phyloP scores from a whole-genome alignment of 2,329 filamentous ascomycete species.

The Ceratocystis eucalypticola region DNA sequence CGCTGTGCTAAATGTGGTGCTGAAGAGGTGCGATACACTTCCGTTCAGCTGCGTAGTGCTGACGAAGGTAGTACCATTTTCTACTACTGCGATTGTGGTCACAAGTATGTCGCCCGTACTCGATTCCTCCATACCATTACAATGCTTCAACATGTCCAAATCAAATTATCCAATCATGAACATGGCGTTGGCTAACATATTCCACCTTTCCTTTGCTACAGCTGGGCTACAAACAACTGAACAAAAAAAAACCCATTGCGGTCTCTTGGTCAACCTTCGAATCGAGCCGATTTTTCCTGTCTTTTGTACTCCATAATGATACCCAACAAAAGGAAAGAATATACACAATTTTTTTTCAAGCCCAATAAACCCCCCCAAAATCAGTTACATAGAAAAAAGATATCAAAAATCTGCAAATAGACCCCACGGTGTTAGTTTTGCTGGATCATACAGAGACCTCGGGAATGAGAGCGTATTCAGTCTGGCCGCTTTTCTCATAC shows the following conservation, averaged over 20 bases:
- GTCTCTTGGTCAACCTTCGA: constrained; percentile 5
- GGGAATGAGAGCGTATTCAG: constrained; percentile 86
- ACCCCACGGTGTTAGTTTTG: background rate
- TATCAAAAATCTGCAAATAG: background rate
- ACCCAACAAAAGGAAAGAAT: constrained; percentile 20
- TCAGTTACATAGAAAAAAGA: background rate
- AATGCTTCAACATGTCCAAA: background rate
- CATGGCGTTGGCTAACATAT: constrained; percentile 23
- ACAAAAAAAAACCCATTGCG: background rate
- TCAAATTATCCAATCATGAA: constrained; percentile 4
- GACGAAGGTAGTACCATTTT: constrained; percentile 93
- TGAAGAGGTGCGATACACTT: constrained; percentile 71
- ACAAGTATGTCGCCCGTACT: constrained; percentile 47
- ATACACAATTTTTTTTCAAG: constrained; percentile 15
- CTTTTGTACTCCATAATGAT: constrained; percentile 19
- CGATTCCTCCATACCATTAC: background rate
- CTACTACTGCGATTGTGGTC: constrained; percentile 74
- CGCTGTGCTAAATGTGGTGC: constrained; percentile 70
- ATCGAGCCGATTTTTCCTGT: constrained; percentile 12
- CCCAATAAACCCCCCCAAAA: constrained; percentile 11
- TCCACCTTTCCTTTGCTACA: constrained; percentile 21
- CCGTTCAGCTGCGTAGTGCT: constrained; percentile 75
- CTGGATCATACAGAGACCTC: constrained; percentile 34
- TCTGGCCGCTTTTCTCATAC: constrained; percentile 77
- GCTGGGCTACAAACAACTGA: constrained; percentile 49